Conservation (phyloP, 108 stramenopile species). For the Aurantiochytrium sp. region DNA sequence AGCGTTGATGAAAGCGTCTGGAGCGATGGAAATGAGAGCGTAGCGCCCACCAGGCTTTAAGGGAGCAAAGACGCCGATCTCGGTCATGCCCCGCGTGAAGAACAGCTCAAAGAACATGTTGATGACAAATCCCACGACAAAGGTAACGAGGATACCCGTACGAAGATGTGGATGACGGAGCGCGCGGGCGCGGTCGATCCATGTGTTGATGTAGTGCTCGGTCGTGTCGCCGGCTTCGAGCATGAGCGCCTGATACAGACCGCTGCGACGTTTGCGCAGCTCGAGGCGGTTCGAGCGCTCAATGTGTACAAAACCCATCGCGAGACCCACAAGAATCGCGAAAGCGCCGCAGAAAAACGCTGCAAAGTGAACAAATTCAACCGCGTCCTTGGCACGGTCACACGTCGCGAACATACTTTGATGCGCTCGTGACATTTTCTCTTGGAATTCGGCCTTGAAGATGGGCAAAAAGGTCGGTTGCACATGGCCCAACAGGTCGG, state of each 20-base stretch:
- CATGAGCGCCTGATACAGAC: background rate
- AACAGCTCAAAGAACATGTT: background rate
- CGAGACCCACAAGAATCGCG: background rate
- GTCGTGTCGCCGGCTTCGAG: background rate
- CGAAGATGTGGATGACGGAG: background rate
- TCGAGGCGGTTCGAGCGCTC: background rate
- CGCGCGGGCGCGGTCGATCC: background rate
- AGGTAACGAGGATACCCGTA: background rate
- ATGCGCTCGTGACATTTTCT: background rate
- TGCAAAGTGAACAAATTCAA: background rate
- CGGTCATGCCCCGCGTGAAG: background rate
- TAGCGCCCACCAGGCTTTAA: background rate
- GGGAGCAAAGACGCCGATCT: background rate
- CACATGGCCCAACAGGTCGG: background rate
- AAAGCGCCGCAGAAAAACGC: background rate
- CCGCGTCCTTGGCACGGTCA: background rate
- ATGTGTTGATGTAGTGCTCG: background rate
- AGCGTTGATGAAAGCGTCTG: background rate
- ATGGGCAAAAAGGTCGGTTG: background rate
- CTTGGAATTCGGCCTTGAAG: background rate
- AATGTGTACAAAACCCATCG: background rate
- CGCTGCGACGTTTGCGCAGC: background rate
- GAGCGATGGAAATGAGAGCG: background rate
- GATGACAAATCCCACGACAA: background rate
- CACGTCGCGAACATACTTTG: background rate